Evolutionary conservation across 2,329 filamentous ascomycete species (phyloP).

Genomic region (Chrysoporthe austroafricana): DNA sequence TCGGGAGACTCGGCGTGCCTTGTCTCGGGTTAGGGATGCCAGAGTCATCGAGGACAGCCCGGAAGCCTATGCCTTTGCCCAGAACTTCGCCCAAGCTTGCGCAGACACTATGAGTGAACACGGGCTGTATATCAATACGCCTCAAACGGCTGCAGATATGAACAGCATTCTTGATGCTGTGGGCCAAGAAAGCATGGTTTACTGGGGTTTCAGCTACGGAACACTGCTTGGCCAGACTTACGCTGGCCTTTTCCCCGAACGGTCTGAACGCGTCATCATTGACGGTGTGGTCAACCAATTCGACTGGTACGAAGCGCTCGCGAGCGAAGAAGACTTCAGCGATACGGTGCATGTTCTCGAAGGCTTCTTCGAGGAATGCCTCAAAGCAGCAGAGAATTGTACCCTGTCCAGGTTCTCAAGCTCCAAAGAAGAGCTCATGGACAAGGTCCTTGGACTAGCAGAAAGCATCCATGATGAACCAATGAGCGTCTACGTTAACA

Average conservation of each 20-base stretch:
- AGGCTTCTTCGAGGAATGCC: constrained; percentile 51
- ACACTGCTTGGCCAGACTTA: constrained; percentile 46
- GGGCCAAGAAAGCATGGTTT: constrained; percentile 43
- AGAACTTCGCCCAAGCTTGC: constrained; percentile 47
- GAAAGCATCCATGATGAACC: constrained; percentile 43
- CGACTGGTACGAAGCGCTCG: constrained; percentile 45
- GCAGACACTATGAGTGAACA: constrained; percentile 49
- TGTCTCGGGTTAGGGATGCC: constrained; percentile 32
- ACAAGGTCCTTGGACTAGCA: constrained; percentile 40
- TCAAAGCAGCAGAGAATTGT: constrained; percentile 52
- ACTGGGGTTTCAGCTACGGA: constrained; percentile 48
- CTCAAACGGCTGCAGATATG: constrained; percentile 56
- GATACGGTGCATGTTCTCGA: constrained; percentile 48
- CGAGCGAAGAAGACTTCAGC: constrained; percentile 43
- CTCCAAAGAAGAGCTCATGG: constrained; percentile 41
- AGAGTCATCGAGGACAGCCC: constrained; percentile 41
- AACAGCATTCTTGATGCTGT: constrained; percentile 51
- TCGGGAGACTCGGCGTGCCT: constrained; percentile 36
- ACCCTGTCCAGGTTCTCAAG: constrained; percentile 43
- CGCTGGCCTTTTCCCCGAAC: constrained; percentile 42
- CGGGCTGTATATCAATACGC: constrained; percentile 51
- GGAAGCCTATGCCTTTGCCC: constrained; percentile 46
- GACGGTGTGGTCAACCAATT: constrained; percentile 42
- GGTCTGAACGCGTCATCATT: constrained; percentile 41
- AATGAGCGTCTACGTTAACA: constrained; percentile 47